These are phyloP conservation scores for Haplosporangium gracile DNA, from an alignment of 192 early-diverging fungal species.

Conservation along the genomic window DNA sequence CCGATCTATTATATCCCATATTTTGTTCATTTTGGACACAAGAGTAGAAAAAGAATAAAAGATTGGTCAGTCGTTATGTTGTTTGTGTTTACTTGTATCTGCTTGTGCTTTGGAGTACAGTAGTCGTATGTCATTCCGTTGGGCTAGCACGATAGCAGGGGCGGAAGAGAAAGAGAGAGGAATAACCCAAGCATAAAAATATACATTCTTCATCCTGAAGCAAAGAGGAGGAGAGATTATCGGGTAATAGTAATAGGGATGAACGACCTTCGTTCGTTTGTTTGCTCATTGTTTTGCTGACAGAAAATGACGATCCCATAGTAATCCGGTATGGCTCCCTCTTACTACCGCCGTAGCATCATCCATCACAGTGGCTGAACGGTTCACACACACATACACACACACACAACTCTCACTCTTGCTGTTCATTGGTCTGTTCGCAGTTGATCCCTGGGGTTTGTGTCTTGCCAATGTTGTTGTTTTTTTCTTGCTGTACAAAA, in stretches of 20 bases:
- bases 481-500: not conserved
- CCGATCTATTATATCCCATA: slow-evolving; percentile 46
- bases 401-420: not conserved
- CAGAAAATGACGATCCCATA: not conserved
- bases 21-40: slow-evolving; percentile 4
- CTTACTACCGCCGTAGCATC: not conserved
- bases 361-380: not conserved
- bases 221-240: not conserved
- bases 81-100: not conserved
- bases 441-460: not conserved
- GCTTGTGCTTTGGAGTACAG: not conserved
- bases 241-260: not conserved
- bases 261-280: not conserved
- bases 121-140: not conserved
- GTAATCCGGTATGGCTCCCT: not conserved
- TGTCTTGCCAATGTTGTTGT: slow-evolving; percentile 2
- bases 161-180: not conserved
- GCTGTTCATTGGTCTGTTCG: not conserved
- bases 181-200: not conserved
- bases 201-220: not conserved
- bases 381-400: not conserved
- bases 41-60: not conserved
- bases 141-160: not conserved
- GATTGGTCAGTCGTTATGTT: not conserved
- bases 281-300: not conserved